Evolutionary conservation across 805 yeast genomes (phyloP), one percentile per base, ranked within the genome.

Genomic region (Middelhovenomyces tepae): DNA sequence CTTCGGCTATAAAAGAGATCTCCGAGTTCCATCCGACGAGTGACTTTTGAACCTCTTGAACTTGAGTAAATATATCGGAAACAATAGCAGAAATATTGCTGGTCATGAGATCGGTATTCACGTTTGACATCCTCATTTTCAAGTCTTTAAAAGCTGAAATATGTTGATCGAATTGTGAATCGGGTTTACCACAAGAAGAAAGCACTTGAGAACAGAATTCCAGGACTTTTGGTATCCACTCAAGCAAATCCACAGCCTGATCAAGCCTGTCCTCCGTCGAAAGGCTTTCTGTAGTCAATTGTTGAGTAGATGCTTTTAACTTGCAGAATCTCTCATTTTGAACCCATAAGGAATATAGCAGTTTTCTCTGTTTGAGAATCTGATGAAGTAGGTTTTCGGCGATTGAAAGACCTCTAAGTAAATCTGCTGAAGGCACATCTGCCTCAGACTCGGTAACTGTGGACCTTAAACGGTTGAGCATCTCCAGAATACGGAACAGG

Each of bases 401-500:
- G 6, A 76, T 75, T 6, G 86, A 85, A 46, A 85, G 61, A 23
- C 86, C 93, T 43, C 77, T 78, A 40, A 75, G 80, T 19, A 82
- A 69, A 50, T 81, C 93, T 2, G 70, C 61, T 9, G 67, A 69
- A 3, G 95, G 91, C 16, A 83, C 74, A 46, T 85, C 96, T 5
- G 73, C 79, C 6, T 76, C 69, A 9, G 76, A 71, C 9, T 64
- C 63, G 2, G 73, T 55, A 7, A 78, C 75, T 2, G 82, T 60
- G 13, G 77, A 69, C 47, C 94, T 69, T 36, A 89, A 59, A 28
- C 89, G 65, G 3, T 96, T 96, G 27, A 89, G 56, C 17, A 87
- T 50, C 46, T 91, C 97, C 22, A 91, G 56, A 6, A 84, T 54
- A 39, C 83, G 66, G 60, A 71, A 81, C 57, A 73, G 86, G 45